Evolutionary conservation across 2,329 filamentous ascomycete genomes (phyloP).

Genomic region (Arthroderma sp.): DNA sequence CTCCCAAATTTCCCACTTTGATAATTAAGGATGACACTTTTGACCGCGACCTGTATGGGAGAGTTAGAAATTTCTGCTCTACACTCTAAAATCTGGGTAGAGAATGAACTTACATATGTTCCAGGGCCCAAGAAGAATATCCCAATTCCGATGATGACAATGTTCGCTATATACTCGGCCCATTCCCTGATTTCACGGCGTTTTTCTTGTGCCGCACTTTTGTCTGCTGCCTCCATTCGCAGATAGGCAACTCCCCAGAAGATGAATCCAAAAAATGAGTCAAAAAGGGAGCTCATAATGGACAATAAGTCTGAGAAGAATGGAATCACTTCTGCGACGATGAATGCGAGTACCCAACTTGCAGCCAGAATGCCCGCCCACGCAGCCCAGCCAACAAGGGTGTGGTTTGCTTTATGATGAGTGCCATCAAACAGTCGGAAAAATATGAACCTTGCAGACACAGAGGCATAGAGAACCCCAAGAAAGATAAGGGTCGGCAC

Average conservation of each 20-base stretch:
- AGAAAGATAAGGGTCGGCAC: conserved; percentile 88
- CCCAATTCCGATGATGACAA: conserved; percentile 59
- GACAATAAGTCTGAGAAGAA: conserved; percentile 66
- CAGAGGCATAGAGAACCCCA: conserved; percentile 78
- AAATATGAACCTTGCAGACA: conserved; percentile 81
- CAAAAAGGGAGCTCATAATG: conserved; percentile 59
- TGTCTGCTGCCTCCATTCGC: conserved; percentile 29
- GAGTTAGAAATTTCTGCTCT: conserved; percentile 5
- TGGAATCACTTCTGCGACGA: conserved; percentile 84
- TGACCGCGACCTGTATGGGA: conserved; percentile 25
- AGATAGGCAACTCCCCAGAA: conserved; percentile 51
- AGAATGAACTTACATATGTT: conserved; percentile 48
- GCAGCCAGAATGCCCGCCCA: conserved; percentile 59
- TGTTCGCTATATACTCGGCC: conserved; percentile 45
- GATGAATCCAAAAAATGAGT: conserved; percentile 72
- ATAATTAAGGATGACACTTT: conserved; percentile 53
- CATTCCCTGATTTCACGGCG: conserved; percentile 31
- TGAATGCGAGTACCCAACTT: conserved; percentile 79
- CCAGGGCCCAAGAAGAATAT: conserved; percentile 70
- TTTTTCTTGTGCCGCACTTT: conserved; percentile 28
- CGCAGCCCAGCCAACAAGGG: conserved; percentile 61
- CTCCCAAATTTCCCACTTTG: conserved; percentile 49
- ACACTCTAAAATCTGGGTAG: conserved; percentile 26
- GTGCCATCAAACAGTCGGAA: conserved; percentile 75
- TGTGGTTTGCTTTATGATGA: conserved; percentile 68